Percentiles rank a stretch among this genome's conserved stretches.
These are phyloP conservation scores for Phoma herbarum DNA, from an alignment of 2,329 filamentous ascomycete species.

Conservation along the genomic window DNA sequence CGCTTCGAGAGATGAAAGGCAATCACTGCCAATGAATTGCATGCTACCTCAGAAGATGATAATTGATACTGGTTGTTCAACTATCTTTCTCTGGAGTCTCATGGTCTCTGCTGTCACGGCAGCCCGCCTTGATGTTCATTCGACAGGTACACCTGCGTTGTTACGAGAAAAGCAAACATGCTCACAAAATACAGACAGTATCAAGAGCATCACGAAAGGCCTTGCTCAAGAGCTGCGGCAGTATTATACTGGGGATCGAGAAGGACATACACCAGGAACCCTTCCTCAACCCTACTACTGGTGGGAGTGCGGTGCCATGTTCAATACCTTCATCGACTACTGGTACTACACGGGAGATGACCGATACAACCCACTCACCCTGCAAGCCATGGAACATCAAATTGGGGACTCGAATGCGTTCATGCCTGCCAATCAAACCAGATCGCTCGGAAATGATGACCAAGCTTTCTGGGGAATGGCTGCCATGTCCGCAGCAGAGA, in stretches of 20 bases:
- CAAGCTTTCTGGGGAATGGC: constrained; percentile 68
- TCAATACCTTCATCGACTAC: constrained; percentile 52
- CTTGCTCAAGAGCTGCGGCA: constrained; percentile 69
- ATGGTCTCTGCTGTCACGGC: too few relatives aligned
- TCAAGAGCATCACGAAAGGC: constrained; percentile 68
- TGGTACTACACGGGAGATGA: constrained; percentile 55
- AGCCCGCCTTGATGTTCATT: too few relatives aligned
- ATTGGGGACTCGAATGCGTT: constrained; percentile 76
- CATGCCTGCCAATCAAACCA: constrained; percentile 77
- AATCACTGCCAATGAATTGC: too few relatives aligned
- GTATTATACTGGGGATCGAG: constrained; percentile 70
- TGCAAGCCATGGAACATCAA: constrained; percentile 73
- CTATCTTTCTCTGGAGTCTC: too few relatives aligned
- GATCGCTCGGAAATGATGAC: constrained; percentile 64
- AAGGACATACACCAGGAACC: constrained; percentile 68
- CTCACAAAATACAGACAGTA: constrained; percentile 41
- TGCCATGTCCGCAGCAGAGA: constrained; percentile 66
- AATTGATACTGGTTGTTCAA: too few relatives aligned
- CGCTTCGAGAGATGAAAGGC: too few relatives aligned
- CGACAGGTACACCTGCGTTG: too few relatives aligned
- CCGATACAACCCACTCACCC: constrained; percentile 50
- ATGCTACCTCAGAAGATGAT: too few relatives aligned
- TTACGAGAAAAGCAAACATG: too few relatives aligned
- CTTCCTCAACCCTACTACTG: constrained; percentile 56
- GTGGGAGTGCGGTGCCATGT: constrained; percentile 56